Base-by-base conservation (phyloP, 2,329 filamentous ascomycete species). In the Ophiostoma australiae region DNA sequence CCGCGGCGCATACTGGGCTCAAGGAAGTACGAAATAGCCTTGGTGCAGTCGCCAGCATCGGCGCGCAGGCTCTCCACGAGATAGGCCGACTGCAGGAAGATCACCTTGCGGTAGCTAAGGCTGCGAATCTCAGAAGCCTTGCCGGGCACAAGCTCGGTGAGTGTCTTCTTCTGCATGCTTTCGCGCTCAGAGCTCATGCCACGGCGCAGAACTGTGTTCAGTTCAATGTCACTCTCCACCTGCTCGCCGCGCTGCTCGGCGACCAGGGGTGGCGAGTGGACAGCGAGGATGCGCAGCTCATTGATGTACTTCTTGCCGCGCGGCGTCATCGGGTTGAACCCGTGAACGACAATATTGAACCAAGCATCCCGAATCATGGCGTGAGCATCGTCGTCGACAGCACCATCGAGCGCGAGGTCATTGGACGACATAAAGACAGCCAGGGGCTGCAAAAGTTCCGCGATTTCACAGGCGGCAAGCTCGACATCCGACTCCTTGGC, bases 291-390 rank as follows among this genome's bases (percentile, higher is more conserved):
- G 33, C 91, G 89, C 27, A 99, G 84, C 77, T 97, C 93, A 71
- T 90, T 86, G 68, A 89, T 80, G 76, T 96, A 88, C 74, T 87
- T 87, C 77, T 89, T 90, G 23, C 90, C 91, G 70, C 91, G 87
- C 20, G 89, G 86, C 0, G 93, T 94, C 20, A 86, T 86, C 13
- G 90, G 84, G 11, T 89, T 90, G 78, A 98, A 97, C 4, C 94
- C 95, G 78, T 99, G 95, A 0, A 97, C 91, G 31, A 94, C 92
- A 73, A 98, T 93, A 77, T 99, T 99, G 82, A 97, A 98, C 95
- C 95, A 99, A 5, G 93, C 92, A 83, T 99, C 94, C 69, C 94
- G 89, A 75, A 95, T 86, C 71, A 96, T 82, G 35, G 88, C 86
- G 73, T 91, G 86, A 8, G 88, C 87, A 72, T 94, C 89, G 69